Evolutionary conservation across 495 filamentous ascomycete genomes (phyloP), one percentile per base, ranked within the genome.

Genomic region (Aspergillus indologenus): DNA sequence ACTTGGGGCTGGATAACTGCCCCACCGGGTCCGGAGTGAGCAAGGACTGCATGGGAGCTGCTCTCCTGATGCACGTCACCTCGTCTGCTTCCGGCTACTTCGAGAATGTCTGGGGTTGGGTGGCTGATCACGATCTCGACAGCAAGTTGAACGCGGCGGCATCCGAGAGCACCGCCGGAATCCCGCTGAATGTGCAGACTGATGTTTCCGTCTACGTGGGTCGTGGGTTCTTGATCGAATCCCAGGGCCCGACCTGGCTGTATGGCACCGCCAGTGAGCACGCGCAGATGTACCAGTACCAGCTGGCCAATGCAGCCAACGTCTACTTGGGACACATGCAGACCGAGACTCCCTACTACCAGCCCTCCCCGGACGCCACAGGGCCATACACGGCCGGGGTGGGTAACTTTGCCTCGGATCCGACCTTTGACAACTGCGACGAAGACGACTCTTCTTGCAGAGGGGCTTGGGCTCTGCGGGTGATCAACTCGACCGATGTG

Each of bases 181-280:
- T 53, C 1, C 49, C 49, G 5, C 8, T 82, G 61, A 64, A 70
- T 1, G 61, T 56, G 11, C 60, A 78, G 47, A 78, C 75, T 12
- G 77, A 87, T 65, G 82, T 89, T 62, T 82, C 80, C n/a, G 60
- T 90, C 9, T 89, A 83, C 58, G 69, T 76, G 8, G 87, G 83
- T 7, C 80, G 87, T 9, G 87, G 86, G 0, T 60, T 88, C 42
- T 61, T 84, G 4, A 70, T 83, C 34, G 82, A 87, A 63, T 77
- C 73, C 31, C 62, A 61, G 0, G 75, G 75, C 6, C 67, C 61
- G 0, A 61, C 78, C 19, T 87, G 87, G 87, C 67, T 87, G 14
- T 83, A 83, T 42, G 90, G 87, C 20, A 90, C 89, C 0, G 76
- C 85, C 0, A 82, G 82, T 1, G 90, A 94, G 71, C 90, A 94